Evolutionary conservation across 2,329 filamentous ascomycete species (phyloP).

Genomic region (Hypomyces rosellus): DNA sequence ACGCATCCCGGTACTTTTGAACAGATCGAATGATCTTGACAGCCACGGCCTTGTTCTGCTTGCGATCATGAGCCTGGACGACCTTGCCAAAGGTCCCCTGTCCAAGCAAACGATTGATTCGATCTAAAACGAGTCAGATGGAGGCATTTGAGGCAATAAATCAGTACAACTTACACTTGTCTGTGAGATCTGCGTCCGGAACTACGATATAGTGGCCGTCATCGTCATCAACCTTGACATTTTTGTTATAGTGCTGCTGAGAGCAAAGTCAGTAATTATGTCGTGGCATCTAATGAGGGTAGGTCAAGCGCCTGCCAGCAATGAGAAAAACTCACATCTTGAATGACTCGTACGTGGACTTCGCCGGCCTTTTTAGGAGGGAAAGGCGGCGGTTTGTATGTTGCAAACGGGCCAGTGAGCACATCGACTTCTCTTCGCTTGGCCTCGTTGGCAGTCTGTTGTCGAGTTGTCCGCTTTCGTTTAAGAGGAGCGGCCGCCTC

Average conservation of each 20-base stretch:
- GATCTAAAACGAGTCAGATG: constrained; percentile 49
- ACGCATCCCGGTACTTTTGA: constrained; percentile 96
- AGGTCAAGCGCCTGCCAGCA: not conserved
- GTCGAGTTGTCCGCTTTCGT: constrained; percentile 71
- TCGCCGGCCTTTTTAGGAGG: constrained; percentile 87
- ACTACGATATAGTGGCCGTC: constrained; percentile 96
- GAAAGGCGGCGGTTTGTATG: constrained; percentile 79
- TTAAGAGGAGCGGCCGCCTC: constrained; percentile 71
- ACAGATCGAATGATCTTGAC: constrained; percentile 98
- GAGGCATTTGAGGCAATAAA: too few species aligned
- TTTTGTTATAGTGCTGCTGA: constrained; percentile 39
- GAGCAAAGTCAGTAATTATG: not conserved
- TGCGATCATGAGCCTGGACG: constrained; percentile 80
- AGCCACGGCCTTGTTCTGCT: constrained; percentile 71
- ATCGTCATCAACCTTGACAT: constrained; percentile 84
- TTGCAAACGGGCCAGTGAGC: constrained; percentile 63
- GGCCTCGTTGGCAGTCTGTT: constrained; percentile 75
- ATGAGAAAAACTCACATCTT: constrained; percentile 48
- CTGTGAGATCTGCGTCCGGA: constrained; percentile 77
- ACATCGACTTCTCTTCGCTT: constrained; percentile 70
- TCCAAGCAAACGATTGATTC: constrained; percentile 81
- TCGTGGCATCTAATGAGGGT: not conserved
- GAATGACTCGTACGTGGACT: constrained; percentile 56
- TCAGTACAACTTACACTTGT: constrained; percentile 66
- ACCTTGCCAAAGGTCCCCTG: constrained; percentile 99